Evolutionary conservation across 1,139 yeast genomes (phyloP).

Genomic region (Scheffersomyces parashehatae): DNA sequence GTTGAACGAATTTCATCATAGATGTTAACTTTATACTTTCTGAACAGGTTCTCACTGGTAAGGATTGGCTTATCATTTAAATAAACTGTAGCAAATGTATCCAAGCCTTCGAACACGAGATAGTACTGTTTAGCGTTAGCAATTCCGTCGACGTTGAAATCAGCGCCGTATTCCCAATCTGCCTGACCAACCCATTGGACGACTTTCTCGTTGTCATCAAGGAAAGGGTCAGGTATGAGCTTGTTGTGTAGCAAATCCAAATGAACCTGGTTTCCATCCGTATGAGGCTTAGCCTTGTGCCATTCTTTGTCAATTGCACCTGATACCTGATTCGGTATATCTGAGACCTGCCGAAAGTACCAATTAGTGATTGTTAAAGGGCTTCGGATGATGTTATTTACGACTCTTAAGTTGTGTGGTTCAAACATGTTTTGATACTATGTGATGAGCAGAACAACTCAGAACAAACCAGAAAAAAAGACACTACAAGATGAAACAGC

Average conservation of each 20-base stretch:
- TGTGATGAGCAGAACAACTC: too few species aligned
- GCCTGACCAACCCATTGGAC: conserved; percentile 50
- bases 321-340: too few species aligned
- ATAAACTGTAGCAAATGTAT: conserved; percentile 41
- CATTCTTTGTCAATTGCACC: not conserved
- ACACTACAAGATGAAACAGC: too few species aligned
- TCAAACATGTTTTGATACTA: too few species aligned
- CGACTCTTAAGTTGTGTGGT: too few species aligned
- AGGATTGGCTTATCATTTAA: conserved; percentile 35
- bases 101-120: conserved; percentile 44
- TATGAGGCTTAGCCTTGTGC: not conserved
- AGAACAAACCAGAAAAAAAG: too few species aligned
- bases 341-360: too few species aligned
- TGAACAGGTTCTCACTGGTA: conserved; percentile 40
- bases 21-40: conserved; percentile 13
- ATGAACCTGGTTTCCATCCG: conserved; percentile 1
- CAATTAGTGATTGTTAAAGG: too few species aligned
- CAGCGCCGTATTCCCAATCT: conserved; percentile 41
- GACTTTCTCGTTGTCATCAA: conserved; percentile 36
- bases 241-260: not conserved
- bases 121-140: conserved; percentile 14
- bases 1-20: not conserved
- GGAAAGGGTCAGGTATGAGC: conserved; percentile 44
- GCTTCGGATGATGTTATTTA: too few species aligned
- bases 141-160: conserved; percentile 7